Evolutionary conservation across 768 basidiomycete genomes (phyloP), one percentile per base, ranked within the genome.

Genomic region (Auriscalpium microsporum): DNA sequence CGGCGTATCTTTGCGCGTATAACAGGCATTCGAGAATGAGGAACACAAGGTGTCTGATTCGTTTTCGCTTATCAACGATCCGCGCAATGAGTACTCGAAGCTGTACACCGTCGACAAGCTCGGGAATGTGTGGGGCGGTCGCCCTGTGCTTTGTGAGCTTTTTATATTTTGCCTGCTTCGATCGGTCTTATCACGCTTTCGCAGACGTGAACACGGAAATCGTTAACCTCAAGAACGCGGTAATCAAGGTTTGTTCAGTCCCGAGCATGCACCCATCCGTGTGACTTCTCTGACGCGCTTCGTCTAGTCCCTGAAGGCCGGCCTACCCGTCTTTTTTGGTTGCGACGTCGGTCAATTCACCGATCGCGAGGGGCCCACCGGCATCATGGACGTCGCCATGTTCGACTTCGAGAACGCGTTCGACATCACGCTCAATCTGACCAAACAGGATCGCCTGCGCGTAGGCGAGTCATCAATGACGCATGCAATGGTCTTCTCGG

Each of bases 401-500:
- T 91, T 84, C 67, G 86, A 90, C 63, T 90, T 88, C 65, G 86
- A 89, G 83, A 82, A 78, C 63, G 87, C 94, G 0, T 95, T 95
- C 66, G 82, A 90, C 65, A 88, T 93, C 65, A 79, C 73, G 23
- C 73, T 95, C 36, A 81, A 82, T 7, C 76, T 96, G 64, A 84
- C 80, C 63, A 98, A 98, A 69, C 88, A 90, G 0, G 79, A 94
- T 64, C 81, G 94, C 11, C 75, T 97, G 38, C 80, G 84, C 63
- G 84, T 84, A n/a, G 82, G 83, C 52, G 94, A 97, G 64, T 90
- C 87, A 0, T 68, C 86, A 34, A 95, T 96, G 94, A 97, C 94
- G 1, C 94, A 97, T 67, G 92, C 92, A 59, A 89, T 92, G 90
- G 91, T 95, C 44, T 94, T 97, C 67, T 85, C 88, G n/a, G 94